Conservation (phyloP, 176 grass and related monocot genomes). For the Aegilops tauschii region DNA sequence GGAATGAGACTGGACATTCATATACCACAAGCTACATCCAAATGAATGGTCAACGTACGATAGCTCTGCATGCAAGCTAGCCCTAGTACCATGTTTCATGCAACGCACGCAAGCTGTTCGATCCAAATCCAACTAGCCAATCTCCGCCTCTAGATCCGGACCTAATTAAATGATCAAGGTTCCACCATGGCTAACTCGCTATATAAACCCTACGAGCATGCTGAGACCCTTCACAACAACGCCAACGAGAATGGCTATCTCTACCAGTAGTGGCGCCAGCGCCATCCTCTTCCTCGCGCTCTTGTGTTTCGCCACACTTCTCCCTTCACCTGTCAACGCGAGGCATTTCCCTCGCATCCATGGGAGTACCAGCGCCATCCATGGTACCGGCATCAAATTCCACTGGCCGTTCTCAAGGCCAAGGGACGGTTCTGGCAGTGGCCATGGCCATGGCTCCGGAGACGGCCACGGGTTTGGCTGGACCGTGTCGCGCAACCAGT, state of each 20-base stretch:
- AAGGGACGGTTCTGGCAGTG: neutral
- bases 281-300: neutral
- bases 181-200: neutral
- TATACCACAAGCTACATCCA: neutral
- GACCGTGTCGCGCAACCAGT: conserved; percentile 30
- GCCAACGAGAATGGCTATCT: conserved; percentile 26
- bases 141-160: conserved; percentile 36
- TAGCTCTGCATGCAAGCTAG: neutral
- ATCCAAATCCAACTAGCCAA: neutral
- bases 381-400: conserved; percentile 5
- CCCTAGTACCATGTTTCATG: neutral
- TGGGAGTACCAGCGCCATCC: neutral
- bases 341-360: conserved; percentile 15
- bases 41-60: conserved; percentile 35
- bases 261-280: neutral
- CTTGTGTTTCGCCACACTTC: neutral
- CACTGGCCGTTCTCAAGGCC: neutral
- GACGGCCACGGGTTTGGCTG: conserved; percentile 41
- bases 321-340: neutral
- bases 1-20: neutral
- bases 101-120: conserved; percentile 28
- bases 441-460: conserved; percentile 40
- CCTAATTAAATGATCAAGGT: neutral
- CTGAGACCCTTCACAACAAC: neutral
- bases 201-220: conserved; percentile 18